phyloP scores from a whole-genome alignment of 148 eudicot species.

The Fallopia convolvulus region DNA sequence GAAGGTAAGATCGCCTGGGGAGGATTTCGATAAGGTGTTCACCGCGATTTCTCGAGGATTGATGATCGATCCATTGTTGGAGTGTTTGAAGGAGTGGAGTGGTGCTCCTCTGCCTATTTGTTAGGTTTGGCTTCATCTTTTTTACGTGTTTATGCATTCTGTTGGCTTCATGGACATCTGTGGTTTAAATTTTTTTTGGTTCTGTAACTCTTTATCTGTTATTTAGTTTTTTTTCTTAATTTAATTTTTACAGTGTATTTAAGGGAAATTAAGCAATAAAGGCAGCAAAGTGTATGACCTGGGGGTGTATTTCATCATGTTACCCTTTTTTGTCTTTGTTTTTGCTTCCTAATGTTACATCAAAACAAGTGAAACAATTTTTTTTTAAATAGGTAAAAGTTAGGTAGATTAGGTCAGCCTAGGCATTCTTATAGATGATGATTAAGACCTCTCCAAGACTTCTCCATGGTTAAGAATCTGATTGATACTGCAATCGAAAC shows the following conservation, averaged over 20 bases:
- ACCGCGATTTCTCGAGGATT: conserved; percentile 18
- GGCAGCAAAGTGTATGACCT: too few species aligned
- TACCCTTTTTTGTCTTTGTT: too few species aligned
- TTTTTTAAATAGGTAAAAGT: too few species aligned
- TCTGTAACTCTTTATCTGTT: not conserved
- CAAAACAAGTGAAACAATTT: too few species aligned
- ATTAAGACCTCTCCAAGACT: too few species aligned
- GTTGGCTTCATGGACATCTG: not conserved
- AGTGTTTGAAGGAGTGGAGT: conserved; percentile 22
- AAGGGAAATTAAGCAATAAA: not conserved
- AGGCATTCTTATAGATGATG: too few species aligned
- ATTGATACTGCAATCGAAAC: too few species aligned
- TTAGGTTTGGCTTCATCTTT: not conserved
- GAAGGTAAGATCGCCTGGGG: conserved; percentile 19
- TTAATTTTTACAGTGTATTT: conserved; percentile 3
- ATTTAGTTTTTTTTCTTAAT: not conserved
- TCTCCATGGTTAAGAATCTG: too few species aligned
- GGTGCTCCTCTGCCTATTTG: conserved; percentile 27
- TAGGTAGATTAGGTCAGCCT: too few species aligned
- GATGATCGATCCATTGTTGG: conserved; percentile 23
- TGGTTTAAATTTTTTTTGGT: not conserved
- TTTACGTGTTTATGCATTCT: not conserved
- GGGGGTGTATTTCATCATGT: too few species aligned
- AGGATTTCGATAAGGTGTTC: conserved; percentile 26
- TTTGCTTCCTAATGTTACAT: too few species aligned